Evolutionary conservation across 441 rosid genomes (phyloP).

Genomic region (Erodium moschatum): DNA sequence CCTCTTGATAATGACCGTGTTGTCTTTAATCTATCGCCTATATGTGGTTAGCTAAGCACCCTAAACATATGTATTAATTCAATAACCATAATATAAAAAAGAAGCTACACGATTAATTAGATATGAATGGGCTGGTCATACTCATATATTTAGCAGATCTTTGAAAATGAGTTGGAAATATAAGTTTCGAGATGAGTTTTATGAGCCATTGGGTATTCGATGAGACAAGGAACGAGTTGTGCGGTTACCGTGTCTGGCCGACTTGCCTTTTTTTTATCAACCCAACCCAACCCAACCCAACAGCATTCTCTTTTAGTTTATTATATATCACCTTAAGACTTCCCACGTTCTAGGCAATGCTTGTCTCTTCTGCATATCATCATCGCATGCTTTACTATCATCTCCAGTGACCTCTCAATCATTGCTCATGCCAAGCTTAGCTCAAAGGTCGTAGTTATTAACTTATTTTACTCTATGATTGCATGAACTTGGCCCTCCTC

Average conservation of each 20-base stretch:
- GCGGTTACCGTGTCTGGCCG: constrained; percentile 48
- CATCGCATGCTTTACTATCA: constrained; percentile 14
- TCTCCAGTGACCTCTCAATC: constrained; percentile 1
- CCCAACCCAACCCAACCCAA: constrained; percentile 18
- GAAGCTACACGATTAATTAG: not conserved
- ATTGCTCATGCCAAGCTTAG: constrained; percentile 21
- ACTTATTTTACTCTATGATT: constrained; percentile 24
- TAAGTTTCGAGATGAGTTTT: no score
- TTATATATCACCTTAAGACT: constrained; percentile 32
- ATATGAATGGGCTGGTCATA: not conserved
- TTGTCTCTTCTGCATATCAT: not conserved
- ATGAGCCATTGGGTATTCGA: not conserved
- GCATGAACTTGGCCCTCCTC: constrained; percentile 30
- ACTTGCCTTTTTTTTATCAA: not conserved
- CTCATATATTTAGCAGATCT: not conserved
- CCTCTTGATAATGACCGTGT: no score
- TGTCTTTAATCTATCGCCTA: not conserved
- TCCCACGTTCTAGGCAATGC: constrained; percentile 36
- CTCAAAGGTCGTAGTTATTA: constrained; percentile 13
- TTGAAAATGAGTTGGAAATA: not conserved
- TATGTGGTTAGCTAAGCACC: not conserved
- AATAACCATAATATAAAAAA: not conserved
- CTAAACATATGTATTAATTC: not conserved
- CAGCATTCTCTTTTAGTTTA: constrained; percentile 14
- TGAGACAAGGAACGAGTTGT: constrained; percentile 42